A percentile compares a stretch with the other conserved stretches of the same genome.
phyloP scores from a whole-genome alignment of 176 grass and related monocot species.

The Phyllostachys edulis region DNA sequence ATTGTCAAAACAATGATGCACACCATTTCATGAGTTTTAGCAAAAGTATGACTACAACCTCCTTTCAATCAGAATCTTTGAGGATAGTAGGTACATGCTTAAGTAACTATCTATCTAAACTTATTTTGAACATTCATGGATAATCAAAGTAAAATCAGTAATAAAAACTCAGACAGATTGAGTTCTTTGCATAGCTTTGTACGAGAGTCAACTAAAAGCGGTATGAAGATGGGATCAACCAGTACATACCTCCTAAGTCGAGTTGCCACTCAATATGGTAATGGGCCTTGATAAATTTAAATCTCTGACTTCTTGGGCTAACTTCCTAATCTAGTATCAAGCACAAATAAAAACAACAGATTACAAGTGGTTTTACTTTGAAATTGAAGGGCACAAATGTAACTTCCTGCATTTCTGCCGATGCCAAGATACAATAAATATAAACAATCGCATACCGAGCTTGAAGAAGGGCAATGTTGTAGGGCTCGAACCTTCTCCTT shows the following conservation, averaged over 20 bases:
- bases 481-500: constrained; percentile 55
- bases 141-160: constrained; percentile 22
- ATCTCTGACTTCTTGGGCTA: constrained; percentile 92
- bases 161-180: constrained; percentile 7
- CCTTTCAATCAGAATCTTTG: no score
- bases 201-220: background rate
- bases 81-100: background rate
- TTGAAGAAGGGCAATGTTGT: constrained; percentile 77
- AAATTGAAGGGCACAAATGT: constrained; percentile 1
- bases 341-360: background rate
- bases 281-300: constrained; percentile 69
- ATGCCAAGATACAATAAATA: background rate
- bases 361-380: background rate
- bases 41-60: background rate
- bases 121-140: background rate
- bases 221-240: background rate
- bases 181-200: background rate
- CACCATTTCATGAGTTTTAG: constrained; percentile 23
- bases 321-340: constrained; percentile 72
- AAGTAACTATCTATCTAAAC: constrained; percentile 14
- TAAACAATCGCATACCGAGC: constrained; percentile 60
- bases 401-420: constrained; percentile 7
- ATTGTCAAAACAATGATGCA: background rate
- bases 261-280: constrained; percentile 74
- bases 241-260: constrained; percentile 63